phyloP scores from a whole-genome alignment of 768 basidiomycete genomes.

The Boletus rufocinnamomeus region DNA sequence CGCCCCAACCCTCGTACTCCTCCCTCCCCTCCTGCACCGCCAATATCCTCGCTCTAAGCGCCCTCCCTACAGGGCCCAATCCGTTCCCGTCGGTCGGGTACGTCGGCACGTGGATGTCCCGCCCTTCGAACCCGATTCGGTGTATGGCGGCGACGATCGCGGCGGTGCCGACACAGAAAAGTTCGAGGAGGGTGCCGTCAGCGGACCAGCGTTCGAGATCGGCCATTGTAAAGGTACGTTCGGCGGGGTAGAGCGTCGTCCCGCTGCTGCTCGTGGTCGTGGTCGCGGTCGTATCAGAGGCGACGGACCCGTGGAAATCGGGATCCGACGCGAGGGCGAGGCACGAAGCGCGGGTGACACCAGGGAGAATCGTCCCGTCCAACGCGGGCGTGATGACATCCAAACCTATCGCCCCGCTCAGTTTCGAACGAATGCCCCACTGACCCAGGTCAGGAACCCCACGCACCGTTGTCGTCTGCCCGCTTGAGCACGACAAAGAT shows the following conservation, averaged over 20 bases:
- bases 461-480: conserved; percentile 51
- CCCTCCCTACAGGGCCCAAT: conserved; percentile 60
- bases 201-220: conserved; percentile 57
- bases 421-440: no score
- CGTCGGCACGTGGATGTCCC: conserved; percentile 63
- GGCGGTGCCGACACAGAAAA: conserved; percentile 85
- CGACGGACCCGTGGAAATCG: conserved; percentile 35
- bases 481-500: conserved; percentile 67
- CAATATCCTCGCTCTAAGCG: conserved; percentile 70
- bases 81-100: conserved; percentile 41
- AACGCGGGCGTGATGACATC: conserved; percentile 89
- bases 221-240: conserved; percentile 59
- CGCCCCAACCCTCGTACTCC: conserved; percentile 69
- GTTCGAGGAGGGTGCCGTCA: conserved; percentile 71
- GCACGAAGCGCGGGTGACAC: conserved; percentile 87
- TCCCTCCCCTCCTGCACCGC: conserved; percentile 73
- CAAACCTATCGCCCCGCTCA: conserved; percentile 27
- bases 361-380: conserved; percentile 90
- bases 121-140: conserved; percentile 70
- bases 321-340: conserved; percentile 71
- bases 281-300: neutral
- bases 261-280: neutral
- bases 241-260: conserved; percentile 47
- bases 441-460: no score
- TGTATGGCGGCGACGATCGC: conserved; percentile 73